Evolutionary conservation across 2,329 filamentous ascomycete genomes (phyloP).

Genomic region (Aspergillus novofumigatus): DNA sequence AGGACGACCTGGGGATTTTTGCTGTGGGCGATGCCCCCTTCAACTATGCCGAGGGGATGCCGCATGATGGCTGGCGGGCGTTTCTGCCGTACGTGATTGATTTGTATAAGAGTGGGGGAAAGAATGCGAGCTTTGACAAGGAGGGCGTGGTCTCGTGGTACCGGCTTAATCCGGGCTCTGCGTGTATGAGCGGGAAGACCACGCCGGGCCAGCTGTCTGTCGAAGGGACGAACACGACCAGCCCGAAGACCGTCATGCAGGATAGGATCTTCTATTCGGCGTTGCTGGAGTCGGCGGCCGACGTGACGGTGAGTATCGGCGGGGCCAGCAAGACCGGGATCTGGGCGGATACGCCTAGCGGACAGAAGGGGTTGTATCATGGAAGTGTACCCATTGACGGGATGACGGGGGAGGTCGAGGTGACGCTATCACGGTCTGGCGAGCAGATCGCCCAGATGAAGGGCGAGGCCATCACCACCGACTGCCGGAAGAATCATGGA

Average conservation of each 20-base stretch:
- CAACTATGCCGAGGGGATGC: constrained; percentile 26
- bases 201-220: constrained; percentile 19
- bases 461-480: constrained; percentile 20
- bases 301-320: constrained; percentile 32
- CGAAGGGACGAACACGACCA: constrained; percentile 14
- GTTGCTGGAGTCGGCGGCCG: constrained; percentile 28
- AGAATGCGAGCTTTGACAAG: constrained; percentile 17
- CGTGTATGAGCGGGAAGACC: constrained; percentile 23
- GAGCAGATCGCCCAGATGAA: constrained; percentile 18
- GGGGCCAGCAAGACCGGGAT: constrained; percentile 13
- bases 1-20: constrained; percentile 40
- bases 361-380: constrained; percentile 31
- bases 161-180: constrained; percentile 13
- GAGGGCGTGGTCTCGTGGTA: constrained; percentile 29
- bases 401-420: constrained; percentile 19
- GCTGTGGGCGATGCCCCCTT: constrained; percentile 36
- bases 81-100: constrained; percentile 35
- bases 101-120: constrained; percentile 29
- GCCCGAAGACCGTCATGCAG: constrained; percentile 14
- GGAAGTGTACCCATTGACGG: constrained; percentile 24
- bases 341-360: constrained; percentile 26
- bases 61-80: constrained; percentile 29
- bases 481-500: constrained; percentile 16
- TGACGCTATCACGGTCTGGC: constrained; percentile 23
- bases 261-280: constrained; percentile 30